Conservation (phyloP, 78 protist species). For the slime mould (Dictyostelium discoideum) region DNA sequence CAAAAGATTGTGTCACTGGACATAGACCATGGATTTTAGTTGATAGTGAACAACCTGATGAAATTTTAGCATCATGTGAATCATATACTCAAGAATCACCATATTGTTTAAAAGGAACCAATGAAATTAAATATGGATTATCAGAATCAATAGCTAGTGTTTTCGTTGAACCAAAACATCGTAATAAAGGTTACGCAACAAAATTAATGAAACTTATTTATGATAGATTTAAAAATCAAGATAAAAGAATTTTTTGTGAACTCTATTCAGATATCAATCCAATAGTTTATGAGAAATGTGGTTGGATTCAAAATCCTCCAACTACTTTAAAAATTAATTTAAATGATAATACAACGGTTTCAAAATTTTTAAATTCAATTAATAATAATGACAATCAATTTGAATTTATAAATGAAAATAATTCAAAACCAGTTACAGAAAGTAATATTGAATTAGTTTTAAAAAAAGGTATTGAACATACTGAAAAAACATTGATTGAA, state of each 20-base stretch:
- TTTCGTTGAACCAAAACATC: conserved; percentile 17
- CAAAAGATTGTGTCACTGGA: conserved; percentile 4
- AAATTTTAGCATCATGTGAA: conserved; percentile 54
- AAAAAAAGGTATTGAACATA: background rate
- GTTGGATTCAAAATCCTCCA: conserved; percentile 32
- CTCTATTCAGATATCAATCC: conserved; percentile 65
- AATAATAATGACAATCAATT: background rate
- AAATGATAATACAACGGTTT: background rate
- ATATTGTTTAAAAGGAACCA: conserved; percentile 7
- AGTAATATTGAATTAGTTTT: background rate
- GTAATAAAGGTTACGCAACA: conserved; percentile 38
- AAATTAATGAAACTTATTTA: conserved; percentile 27
- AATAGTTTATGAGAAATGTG: conserved; percentile 59
- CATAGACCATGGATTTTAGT: conserved; percentile 57
- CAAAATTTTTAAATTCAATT: background rate
- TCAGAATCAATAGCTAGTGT: conserved; percentile 62
- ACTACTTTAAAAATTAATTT: background rate
- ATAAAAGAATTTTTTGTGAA: conserved; percentile 25
- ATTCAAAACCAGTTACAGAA: background rate
- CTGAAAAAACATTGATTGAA: background rate
- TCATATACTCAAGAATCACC: conserved; percentile 26
- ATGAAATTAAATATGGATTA: conserved; percentile 3
- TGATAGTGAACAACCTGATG: background rate
- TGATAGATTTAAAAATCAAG: background rate
- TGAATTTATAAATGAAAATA: background rate